These are phyloP conservation scores for Coemansia sp. DNA, from an alignment of 192 early-diverging fungal species.

Conservation along the genomic window DNA sequence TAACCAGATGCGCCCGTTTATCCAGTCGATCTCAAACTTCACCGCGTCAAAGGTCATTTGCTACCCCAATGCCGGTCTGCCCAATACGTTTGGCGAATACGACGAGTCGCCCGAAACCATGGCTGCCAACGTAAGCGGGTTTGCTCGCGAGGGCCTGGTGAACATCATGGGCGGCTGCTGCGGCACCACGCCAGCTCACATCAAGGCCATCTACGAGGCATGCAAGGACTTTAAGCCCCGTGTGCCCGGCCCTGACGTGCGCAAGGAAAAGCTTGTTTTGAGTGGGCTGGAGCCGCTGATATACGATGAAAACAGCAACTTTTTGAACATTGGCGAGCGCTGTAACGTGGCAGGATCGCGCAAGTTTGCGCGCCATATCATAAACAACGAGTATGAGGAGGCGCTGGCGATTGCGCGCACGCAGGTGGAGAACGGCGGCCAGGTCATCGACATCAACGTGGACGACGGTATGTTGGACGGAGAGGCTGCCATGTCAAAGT, in stretches of 20 bases:
- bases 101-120: conserved; percentile 85
- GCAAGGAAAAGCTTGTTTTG: conserved; percentile 70
- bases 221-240: conserved; percentile 76
- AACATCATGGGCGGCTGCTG: conserved; percentile 98
- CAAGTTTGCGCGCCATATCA: conserved; percentile 90
- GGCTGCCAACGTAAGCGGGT: conserved; percentile 79
- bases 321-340: conserved; percentile 94
- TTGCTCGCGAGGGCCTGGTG: conserved; percentile 89
- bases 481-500: conserved; percentile 88
- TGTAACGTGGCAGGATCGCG: conserved; percentile 96
- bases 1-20: conserved; percentile 92
- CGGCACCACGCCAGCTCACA: conserved; percentile 93
- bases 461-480: conserved; percentile 96
- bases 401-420: conserved; percentile 87
- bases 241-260: conserved; percentile 66
- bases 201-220: conserved; percentile 77
- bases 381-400: conserved; percentile 91
- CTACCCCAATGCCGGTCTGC: conserved; percentile 95
- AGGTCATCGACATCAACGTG: conserved; percentile 95
- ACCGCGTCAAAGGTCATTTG: conserved; percentile 82
- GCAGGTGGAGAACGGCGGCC: conserved; percentile 94
- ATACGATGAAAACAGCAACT: conserved; percentile 78
- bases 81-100: conserved; percentile 97
- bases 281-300: conserved; percentile 84
- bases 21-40: conserved; percentile 84